Evolutionary conservation across 1,284 basidiomycete genomes (phyloP).

Genomic region (Pascua sp.): DNA sequence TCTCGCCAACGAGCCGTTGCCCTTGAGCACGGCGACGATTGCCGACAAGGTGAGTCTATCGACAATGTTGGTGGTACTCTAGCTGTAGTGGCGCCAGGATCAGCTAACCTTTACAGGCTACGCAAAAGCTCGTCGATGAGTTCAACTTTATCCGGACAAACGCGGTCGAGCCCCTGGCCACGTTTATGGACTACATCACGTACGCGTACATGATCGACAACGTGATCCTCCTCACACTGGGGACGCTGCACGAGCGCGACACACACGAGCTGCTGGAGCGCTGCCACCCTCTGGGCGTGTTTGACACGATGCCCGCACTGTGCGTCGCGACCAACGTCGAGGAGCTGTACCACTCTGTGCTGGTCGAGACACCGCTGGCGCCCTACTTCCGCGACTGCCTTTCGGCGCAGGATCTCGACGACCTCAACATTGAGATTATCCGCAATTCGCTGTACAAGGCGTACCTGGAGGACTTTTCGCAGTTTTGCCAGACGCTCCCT

Average conservation of each 20-base stretch:
- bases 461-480: constrained; percentile 96
- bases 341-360: constrained; percentile 92
- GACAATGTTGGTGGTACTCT: no score
- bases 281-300: constrained; percentile 94
- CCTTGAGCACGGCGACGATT: constrained; percentile 90
- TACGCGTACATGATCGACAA: constrained; percentile 99
- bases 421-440: constrained; percentile 99
- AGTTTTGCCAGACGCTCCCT: constrained; percentile 74
- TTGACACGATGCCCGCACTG: constrained; percentile 98
- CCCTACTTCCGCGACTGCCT: constrained; percentile 97
- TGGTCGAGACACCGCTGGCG: constrained; percentile 95
- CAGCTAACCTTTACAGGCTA: constrained; percentile 57
- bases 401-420: constrained; percentile 92
- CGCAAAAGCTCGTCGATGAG: constrained; percentile 89
- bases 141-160: constrained; percentile 93
- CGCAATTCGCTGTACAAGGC: constrained; percentile 99
- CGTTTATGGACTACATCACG: constrained; percentile 98
- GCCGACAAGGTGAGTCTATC: constrained; percentile 63
- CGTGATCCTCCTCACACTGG: constrained; percentile 94
- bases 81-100: no score
- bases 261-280: constrained; percentile 94
- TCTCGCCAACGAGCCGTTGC: constrained; percentile 93
- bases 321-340: constrained; percentile 99
- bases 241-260: constrained; percentile 94
- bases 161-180: constrained; percentile 83